Evolutionary conservation across 805 yeast species (phyloP).

Genomic region (Nakazawaea wyomingensis): DNA sequence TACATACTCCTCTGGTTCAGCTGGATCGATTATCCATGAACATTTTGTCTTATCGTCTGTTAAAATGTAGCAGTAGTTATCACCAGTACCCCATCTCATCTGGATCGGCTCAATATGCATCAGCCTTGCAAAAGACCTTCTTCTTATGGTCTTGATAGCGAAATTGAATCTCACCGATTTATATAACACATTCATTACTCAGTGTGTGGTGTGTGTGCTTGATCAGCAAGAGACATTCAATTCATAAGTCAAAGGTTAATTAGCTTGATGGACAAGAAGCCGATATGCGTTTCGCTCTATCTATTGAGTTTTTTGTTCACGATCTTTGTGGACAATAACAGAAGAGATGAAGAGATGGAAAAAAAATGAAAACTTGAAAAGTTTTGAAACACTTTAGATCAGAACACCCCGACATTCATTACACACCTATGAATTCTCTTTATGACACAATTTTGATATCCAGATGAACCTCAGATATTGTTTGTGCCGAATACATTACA

Average conservation of each 20-base stretch:
- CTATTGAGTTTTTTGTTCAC: not conserved
- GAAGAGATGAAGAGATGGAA: not conserved
- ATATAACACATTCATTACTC: not conserved
- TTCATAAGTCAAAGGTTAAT: too few species aligned
- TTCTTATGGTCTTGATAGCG: too few species aligned
- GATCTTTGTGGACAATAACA: not conserved
- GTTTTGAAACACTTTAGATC: too few species aligned
- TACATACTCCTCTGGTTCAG: constrained; percentile 64
- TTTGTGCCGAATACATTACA: not conserved
- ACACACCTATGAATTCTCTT: not conserved
- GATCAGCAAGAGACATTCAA: too few species aligned
- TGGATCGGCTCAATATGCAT: constrained; percentile 52
- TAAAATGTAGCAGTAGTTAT: constrained; percentile 81
- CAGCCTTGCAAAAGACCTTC: constrained; percentile 1
- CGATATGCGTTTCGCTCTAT: too few species aligned
- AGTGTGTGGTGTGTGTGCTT: not conserved
- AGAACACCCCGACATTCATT: too few species aligned
- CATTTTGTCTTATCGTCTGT: constrained; percentile 60
- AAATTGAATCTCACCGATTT: too few species aligned
- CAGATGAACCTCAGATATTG: not conserved
- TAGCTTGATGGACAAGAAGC: too few species aligned
- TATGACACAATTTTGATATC: not conserved
- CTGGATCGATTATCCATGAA: constrained; percentile 90
- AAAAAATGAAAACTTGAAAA: not conserved
- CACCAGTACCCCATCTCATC: constrained; percentile 82